A percentile compares a stretch with the other conserved stretches of the same genome.
These are phyloP conservation scores for Colletotrichum camelliae DNA, from an alignment of 2,329 filamentous ascomycete genomes.

Conservation along the genomic window DNA sequence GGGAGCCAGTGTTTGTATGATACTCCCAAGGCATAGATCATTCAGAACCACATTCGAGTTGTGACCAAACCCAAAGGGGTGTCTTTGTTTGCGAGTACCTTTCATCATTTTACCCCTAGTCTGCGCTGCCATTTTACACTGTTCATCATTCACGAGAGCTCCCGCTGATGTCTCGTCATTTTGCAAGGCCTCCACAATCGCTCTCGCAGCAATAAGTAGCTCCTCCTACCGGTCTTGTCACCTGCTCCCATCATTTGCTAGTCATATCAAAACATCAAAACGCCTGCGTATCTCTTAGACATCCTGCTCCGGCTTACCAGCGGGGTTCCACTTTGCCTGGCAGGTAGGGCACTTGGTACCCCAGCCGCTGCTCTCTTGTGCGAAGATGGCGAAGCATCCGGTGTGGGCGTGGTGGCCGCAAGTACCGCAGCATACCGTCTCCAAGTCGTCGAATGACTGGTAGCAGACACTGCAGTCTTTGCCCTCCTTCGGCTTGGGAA, in stretches of 20 bases:
- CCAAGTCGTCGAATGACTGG: neutral
- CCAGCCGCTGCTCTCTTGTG: neutral
- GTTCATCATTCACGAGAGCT: neutral
- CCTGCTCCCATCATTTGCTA: neutral
- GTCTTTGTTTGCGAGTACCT: neutral
- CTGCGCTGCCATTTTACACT: neutral
- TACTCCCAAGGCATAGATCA: constrained; percentile 9
- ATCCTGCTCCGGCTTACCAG: neutral
- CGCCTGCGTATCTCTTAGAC: neutral
- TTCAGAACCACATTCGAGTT: neutral
- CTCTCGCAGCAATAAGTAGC: neutral
- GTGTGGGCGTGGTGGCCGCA: constrained; percentile 15
- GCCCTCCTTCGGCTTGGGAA: neutral
- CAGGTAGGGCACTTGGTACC: constrained; percentile 3
- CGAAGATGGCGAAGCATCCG: constrained; percentile 3
- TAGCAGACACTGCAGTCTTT: constrained; percentile 14
- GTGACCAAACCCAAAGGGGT: neutral
- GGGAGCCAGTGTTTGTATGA: neutral
- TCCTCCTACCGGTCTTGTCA: neutral
- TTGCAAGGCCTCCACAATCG: neutral
- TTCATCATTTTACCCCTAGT: neutral
- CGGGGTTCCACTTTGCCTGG: neutral
- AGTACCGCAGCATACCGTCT: neutral
- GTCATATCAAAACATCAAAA: neutral
- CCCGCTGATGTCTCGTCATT: neutral